Base-by-base conservation (phyloP, 2,329 filamentous ascomycete species). In the Pestalotiopsis fici region DNA sequence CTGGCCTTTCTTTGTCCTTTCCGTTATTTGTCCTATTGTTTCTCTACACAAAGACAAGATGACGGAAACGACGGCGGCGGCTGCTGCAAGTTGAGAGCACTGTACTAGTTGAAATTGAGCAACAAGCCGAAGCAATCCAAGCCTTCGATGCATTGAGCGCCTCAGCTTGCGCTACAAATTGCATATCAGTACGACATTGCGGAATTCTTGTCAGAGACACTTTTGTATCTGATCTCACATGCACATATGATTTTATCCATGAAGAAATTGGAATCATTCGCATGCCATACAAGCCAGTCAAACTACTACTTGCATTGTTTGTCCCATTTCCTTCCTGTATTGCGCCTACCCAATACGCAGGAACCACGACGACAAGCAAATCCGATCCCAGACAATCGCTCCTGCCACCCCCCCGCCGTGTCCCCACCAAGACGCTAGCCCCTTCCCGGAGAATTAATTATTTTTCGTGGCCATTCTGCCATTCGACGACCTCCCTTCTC, bases 401-500 rank as follows among this genome's bases (percentile, higher is more conserved):
- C 65, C 66, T 66, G 60, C 50, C 57, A 65, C 64, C 64, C 56
- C n/a, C 63, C 65, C 43, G 63, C 56, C 35, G 54, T 59, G 47
- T 59, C 43, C 61, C 13, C 15, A 37, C 54, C 64, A 25, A 59
- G 43, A 59, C 61, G 37, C 65, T 64, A 65, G 59, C 64, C 50
- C 64, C 64, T 65, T 66, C 47, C 65, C 60, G 64, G 64, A 66
- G 18, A 76, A 77, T 60, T 77, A 77, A 77, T 74, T 76, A 77
- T 75, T 78, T 73, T 75, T 73, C 74, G 74, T 76, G 74, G 75
- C 75, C 67, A 70, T 71, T 74, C 68, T 59, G 59, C 37, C 64
- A 35, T 37, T 21, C 47, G 23, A 31, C 55, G 56, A 66, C 64
- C 71, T 75, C 74, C 74, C 71, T 70, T 72, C 73, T 74, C 74